Conservation (phyloP, 345 rosid species). For the Eucalyptus cloeziana region DNA sequence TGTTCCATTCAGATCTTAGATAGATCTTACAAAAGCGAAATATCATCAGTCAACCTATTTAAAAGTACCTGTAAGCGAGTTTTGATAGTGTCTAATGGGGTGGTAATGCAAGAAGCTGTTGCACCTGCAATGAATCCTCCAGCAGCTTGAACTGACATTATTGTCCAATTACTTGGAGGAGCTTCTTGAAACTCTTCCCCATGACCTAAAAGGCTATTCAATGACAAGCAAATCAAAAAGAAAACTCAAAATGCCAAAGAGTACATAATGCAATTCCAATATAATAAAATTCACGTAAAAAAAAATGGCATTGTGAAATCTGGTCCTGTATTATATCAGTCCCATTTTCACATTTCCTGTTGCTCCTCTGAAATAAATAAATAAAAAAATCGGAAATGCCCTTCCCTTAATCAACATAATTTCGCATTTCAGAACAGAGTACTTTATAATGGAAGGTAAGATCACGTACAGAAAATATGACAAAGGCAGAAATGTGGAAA, state of each 20-base stretch:
- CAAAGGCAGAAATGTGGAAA: background rate
- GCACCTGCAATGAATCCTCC: constrained; percentile 98
- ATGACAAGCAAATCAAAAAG: background rate
- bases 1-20: background rate
- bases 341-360: background rate
- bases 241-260: background rate
- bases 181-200: constrained; percentile 28
- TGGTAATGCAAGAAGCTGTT: constrained; percentile 84
- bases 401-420: background rate
- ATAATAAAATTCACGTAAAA: background rate
- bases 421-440: background rate
- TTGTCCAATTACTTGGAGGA: constrained; percentile 36
- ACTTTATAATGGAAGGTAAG: background rate
- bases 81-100: constrained; percentile 94
- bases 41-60: background rate
- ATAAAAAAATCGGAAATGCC: background rate
- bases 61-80: constrained; percentile 82
- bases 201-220: constrained; percentile 56
- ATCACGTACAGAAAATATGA: background rate
- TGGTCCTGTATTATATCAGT: background rate
- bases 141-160: constrained; percentile 71
- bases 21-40: background rate
- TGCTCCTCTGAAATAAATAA: background rate
- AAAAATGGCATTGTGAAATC: background rate
- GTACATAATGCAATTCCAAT: background rate